Conservation (phyloP, 495 filamentous ascomycete species). For the Barbatosphaeria neglecta region DNA sequence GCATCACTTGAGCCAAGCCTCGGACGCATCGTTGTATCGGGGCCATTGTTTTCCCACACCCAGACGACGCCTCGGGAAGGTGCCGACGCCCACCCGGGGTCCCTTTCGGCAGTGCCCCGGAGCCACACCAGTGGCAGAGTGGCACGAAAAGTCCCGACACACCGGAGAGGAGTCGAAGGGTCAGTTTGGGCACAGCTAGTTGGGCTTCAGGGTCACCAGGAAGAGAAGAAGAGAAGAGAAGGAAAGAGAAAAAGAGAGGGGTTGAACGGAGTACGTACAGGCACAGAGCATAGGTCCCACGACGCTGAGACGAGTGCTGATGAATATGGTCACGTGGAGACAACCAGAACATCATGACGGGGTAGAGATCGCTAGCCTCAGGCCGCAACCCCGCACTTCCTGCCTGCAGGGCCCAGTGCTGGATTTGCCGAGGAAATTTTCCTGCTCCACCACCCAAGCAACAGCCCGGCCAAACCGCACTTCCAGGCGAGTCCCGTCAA, state of each 20-base stretch:
- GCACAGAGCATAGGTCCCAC: no score
- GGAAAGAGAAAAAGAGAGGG: no score
- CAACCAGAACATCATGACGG: no score
- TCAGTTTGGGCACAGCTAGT: no score
- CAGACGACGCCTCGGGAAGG: neutral
- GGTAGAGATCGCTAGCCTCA: neutral
- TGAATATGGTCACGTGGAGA: neutral
- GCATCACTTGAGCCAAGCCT: neutral
- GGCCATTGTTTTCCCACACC: neutral
- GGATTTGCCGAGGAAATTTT: neutral
- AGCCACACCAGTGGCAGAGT: neutral
- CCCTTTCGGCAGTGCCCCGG: neutral
- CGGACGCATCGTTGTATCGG: neutral
- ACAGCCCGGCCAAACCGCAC: neutral
- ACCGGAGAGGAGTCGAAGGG: no score
- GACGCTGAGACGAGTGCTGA: no score
- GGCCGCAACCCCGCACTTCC: neutral
- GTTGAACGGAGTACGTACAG: no score
- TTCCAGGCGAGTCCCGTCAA: neutral
- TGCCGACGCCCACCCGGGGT: neutral
- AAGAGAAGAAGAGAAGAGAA: no score
- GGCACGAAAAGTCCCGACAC: neutral
- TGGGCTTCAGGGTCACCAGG: no score
- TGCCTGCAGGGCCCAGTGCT: neutral
- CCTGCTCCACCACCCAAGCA: neutral